Percentiles rank a stretch among this genome's conserved stretches.
These are phyloP conservation scores for Pseudoperonospora humuli DNA, from an alignment of 352 stramenopile species.

Conservation along the genomic window DNA sequence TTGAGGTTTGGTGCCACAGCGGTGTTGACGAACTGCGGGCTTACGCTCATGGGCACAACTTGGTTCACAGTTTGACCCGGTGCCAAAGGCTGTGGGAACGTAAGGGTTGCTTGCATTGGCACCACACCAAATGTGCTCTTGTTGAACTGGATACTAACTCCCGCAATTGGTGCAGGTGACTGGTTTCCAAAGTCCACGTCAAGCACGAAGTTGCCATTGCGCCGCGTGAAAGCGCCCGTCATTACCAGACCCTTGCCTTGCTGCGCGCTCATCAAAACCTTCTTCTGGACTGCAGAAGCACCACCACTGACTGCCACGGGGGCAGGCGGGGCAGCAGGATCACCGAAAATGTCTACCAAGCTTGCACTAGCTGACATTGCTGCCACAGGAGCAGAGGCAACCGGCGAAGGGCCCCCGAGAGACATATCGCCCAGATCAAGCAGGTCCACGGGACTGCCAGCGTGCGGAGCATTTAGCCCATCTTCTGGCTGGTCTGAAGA, in stretches of 20 bases:
- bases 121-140: conserved; percentile 96
- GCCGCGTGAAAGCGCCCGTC: conserved; percentile 63
- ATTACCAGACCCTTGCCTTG: conserved; percentile 89
- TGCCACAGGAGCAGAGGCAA: conserved; percentile 24
- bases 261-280: conserved; percentile 64
- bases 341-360: conserved; percentile 84
- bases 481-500: conserved; percentile 51
- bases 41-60: conserved; percentile 71
- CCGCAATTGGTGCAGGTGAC: conserved; percentile 75
- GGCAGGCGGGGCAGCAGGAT: conserved; percentile 27
- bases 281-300: conserved; percentile 37
- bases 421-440: conserved; percentile 85
- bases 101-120: conserved; percentile 88
- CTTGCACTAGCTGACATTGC: conserved; percentile 27
- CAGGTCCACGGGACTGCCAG: conserved; percentile 45
- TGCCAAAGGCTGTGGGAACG: conserved; percentile 51
- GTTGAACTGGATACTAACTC: conserved; percentile 95
- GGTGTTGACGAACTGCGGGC: conserved; percentile 67
- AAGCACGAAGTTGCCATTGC: conserved; percentile 53
- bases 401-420: conserved; percentile 42
- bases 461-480: conserved; percentile 20
- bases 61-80: conserved; percentile 75
- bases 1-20: conserved; percentile 58
- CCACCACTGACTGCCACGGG: conserved; percentile 14
- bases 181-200: conserved; percentile 87